Base-by-base conservation (phyloP, 75 land plant genomes). In the Picea glauca region DNA sequence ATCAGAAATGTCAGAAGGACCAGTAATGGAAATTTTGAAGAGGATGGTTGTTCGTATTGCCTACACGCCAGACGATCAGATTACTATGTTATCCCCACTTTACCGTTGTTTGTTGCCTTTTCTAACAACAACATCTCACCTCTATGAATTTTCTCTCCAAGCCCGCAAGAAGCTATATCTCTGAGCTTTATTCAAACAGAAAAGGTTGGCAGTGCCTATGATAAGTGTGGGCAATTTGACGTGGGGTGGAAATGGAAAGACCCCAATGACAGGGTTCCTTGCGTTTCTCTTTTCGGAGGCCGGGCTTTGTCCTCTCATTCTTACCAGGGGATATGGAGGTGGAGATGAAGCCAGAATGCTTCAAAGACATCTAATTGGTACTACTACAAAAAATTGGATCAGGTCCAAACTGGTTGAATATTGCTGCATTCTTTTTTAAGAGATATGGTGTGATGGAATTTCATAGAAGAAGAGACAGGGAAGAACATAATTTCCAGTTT, bases 351-450 rank as follows among this genome's bases (percentile, higher is more conserved):
- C 26, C 26, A 26, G 26, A 26, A 26, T 26, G 26, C 26, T 26
- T 26, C 26, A 26, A 26, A 26, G 26, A 26, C 26, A 26, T 26
- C 26, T 26, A 26, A 26, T 26, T 26, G 26, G 26, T 26, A 26
- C 91, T 68, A 54, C 84, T 60, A 83, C 81, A 13, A 90, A 80
- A 80, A 74, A 80, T 96, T 88, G 99, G 93, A 30, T 85, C 88
- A 18, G 98, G 99, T 62, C 81, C 90, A 38, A 87, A 96, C 74
- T 77, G 97, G 61, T 83, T 75, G n/a, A 85, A 80, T 60, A 77
- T 82, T 60, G 99, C 98, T 58, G 62, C 81, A 72, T 64, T n/a
- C 32, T 82, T 88, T 40, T 43, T 96, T 75, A 20, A 20, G 13
- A 23, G 32, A 11, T 5, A 50, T 33, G 26, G 26, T 26, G 26